These are phyloP conservation scores for Diphasiastrum complanatum DNA, from an alignment of 83 land plant species.

Conservation along the genomic window DNA sequence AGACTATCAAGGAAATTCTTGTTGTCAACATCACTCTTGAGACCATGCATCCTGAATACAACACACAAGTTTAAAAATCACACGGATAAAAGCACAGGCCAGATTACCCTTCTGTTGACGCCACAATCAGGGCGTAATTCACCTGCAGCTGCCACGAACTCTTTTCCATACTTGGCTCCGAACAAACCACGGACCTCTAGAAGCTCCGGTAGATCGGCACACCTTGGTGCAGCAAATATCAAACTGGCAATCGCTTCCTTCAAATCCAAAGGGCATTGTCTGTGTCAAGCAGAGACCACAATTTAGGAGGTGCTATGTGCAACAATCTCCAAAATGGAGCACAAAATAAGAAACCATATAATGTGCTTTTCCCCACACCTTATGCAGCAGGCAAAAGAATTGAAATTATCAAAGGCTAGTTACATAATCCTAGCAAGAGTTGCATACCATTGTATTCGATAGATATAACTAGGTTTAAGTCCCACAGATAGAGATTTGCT, in stretches of 20 bases:
- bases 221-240: slow-evolving; percentile 54
- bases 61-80: background rate
- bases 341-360: background rate
- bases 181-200: slow-evolving; percentile 46
- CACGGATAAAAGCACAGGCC: background rate
- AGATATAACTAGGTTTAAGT: too few relatives aligned
- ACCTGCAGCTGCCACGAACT: slow-evolving; percentile 46
- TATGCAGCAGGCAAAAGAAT: too few relatives aligned
- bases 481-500: too few relatives aligned
- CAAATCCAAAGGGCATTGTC: slow-evolving; percentile 59
- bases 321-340: background rate
- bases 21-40: too few relatives aligned
- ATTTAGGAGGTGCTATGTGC: background rate
- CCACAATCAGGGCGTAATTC: slow-evolving; percentile 57
- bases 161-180: slow-evolving; percentile 49
- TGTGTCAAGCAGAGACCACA: background rate
- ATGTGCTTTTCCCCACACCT: too few relatives aligned
- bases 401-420: too few relatives aligned
- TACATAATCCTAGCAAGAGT: too few relatives aligned
- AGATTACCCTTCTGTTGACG: slow-evolving; percentile 42
- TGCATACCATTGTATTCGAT: too few relatives aligned
- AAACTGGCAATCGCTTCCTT: slow-evolving; percentile 53
- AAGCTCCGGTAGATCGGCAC: slow-evolving; percentile 70
- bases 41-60: too few relatives aligned
- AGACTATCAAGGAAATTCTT: too few relatives aligned